Conservation (phyloP, 1,284 basidiomycete species). For the Fomes fomentarius region DNA sequence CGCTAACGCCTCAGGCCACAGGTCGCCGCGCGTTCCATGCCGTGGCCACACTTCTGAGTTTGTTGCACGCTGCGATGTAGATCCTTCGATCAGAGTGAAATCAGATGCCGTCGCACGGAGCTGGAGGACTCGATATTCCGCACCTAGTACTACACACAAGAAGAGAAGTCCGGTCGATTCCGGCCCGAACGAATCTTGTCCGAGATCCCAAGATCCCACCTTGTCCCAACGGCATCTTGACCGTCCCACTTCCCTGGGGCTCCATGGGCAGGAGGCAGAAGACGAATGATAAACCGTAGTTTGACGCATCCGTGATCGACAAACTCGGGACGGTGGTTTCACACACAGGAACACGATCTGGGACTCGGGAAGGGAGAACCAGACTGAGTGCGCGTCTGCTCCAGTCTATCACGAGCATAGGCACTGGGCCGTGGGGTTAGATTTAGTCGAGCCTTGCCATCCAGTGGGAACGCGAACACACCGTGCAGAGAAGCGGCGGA, state of each 20-base stretch:
- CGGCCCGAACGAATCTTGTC: slow-evolving; percentile 3
- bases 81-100: slow-evolving; percentile 2
- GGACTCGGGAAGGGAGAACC: too few species aligned
- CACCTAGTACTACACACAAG: not conserved
- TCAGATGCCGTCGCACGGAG: not conserved
- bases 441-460: not conserved
- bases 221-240: not conserved
- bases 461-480: not conserved
- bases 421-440: not conserved
- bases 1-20: too few species aligned
- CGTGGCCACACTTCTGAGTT: not conserved
- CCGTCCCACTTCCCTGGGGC: slow-evolving; percentile 5
- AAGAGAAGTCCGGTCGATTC: not conserved
- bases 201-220: not conserved
- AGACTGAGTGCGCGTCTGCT: too few species aligned
- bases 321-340: not conserved
- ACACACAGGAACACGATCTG: too few species aligned
- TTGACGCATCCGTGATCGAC: not conserved
- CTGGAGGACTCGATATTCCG: not conserved
- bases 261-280: not conserved
- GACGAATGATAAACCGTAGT: not conserved
- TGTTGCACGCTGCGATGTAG: not conserved
- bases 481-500: not conserved
- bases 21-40: too few species aligned
- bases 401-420: not conserved